Evolutionary conservation across 306 rosid species (phyloP).

Genomic region (Glycyrrhiza uralensis): DNA sequence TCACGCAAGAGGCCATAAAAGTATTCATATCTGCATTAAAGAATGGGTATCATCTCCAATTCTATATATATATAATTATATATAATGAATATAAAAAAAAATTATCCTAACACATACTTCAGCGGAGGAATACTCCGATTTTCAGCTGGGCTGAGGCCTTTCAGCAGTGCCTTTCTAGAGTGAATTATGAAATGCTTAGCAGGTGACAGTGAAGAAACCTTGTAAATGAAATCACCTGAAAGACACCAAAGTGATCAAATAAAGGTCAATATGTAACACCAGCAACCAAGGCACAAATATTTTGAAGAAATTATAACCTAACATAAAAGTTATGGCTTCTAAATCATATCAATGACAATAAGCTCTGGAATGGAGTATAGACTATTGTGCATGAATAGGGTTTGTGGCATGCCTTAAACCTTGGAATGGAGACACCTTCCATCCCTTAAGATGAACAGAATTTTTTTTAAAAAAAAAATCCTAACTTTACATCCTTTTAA

Average conservation of each 20-base stretch:
- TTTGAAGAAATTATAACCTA: conserved; percentile 3
- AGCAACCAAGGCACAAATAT: not conserved
- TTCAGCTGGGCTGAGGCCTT: conserved; percentile 96
- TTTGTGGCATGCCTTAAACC: not conserved
- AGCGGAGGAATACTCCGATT: conserved; percentile 93
- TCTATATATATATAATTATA: not conserved
- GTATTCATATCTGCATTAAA: conserved; percentile 75
- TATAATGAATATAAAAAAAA: conserved; percentile 16
- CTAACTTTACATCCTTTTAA: not conserved
- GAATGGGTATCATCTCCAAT: conserved; percentile 9
- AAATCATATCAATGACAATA: not conserved
- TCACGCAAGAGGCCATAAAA: conserved; percentile 89
- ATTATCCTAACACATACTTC: conserved; percentile 52
- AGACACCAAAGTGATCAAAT: conserved; percentile 12
- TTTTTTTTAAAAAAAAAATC: not conserved
- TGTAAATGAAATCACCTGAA: conserved; percentile 93
- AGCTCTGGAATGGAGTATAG: too few species aligned
- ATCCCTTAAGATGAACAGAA: not conserved
- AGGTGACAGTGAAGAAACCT: conserved; percentile 93
- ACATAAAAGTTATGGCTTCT: not conserved
- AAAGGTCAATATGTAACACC: conserved; percentile 27
- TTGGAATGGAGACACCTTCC: not conserved
- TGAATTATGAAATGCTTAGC: conserved; percentile 85
- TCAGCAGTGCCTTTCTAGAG: conserved; percentile 92
- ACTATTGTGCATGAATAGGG: too few species aligned